Evolutionary conservation across 495 filamentous ascomycete genomes (phyloP).

Genomic region (Venustampulla echinocandica): DNA sequence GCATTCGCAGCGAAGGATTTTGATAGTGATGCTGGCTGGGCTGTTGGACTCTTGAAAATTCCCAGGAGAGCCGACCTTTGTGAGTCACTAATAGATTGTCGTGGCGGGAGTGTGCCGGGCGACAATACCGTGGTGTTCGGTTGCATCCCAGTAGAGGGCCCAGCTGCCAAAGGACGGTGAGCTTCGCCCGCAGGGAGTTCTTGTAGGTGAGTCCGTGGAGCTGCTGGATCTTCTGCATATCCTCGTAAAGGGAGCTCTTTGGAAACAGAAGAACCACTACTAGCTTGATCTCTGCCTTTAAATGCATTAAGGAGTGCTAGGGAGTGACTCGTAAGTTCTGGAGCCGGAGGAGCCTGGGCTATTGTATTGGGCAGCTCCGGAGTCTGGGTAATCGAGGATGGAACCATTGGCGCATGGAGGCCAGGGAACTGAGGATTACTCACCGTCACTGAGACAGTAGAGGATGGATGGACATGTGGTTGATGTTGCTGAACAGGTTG

Average conservation of each 20-base stretch:
- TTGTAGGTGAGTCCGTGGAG: slow-evolving; percentile 14
- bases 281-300: slow-evolving; percentile 31
- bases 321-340: slow-evolving; percentile 56
- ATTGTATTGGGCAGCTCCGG: too few species aligned
- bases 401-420: slow-evolving; percentile 43
- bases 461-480: slow-evolving; percentile 13
- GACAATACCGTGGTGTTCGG: slow-evolving; percentile 8
- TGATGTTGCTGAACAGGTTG: slow-evolving; percentile 37
- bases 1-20: slow-evolving; percentile 11
- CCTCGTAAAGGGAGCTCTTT: slow-evolving; percentile 10
- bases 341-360: slow-evolving; percentile 31
- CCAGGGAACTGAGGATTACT: slow-evolving; percentile 34
- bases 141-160: too few species aligned
- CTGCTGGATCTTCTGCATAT: slow-evolving; percentile 4
- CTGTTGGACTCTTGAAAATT: slow-evolving; percentile 37
- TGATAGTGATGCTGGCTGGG: slow-evolving; percentile 13
- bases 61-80: slow-evolving; percentile 38
- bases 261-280: background rate
- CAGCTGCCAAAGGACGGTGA: slow-evolving; percentile 2
- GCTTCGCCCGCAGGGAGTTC: slow-evolving; percentile 16
- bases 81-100: slow-evolving; percentile 29
- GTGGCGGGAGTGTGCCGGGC: slow-evolving; percentile 9
- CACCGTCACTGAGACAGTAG: slow-evolving; percentile 1
- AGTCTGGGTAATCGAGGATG: slow-evolving; percentile 33
- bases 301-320: slow-evolving; percentile 56